A percentile compares a stretch with the other conserved stretches of the same genome.
These are phyloP conservation scores for Dendrobium officinale DNA, from an alignment of 106 monocot species.

Conservation along the genomic window DNA sequence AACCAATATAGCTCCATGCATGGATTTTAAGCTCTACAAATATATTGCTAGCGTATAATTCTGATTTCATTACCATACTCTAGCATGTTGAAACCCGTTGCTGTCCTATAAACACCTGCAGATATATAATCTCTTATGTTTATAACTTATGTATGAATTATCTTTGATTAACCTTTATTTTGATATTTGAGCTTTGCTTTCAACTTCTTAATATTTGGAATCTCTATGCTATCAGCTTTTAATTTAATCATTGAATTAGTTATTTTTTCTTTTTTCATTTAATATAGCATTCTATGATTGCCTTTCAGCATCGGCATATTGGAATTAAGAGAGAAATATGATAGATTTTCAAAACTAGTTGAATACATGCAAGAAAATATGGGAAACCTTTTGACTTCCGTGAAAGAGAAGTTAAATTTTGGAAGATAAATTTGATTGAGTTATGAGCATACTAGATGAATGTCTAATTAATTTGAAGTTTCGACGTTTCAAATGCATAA, in stretches of 20 bases:
- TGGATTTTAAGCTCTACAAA: background rate
- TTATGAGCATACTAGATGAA: background rate
- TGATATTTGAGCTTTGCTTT: no score
- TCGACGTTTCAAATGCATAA: no score
- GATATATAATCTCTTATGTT: background rate
- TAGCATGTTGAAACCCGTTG: background rate
- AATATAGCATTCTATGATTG: background rate
- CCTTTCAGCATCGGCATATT: background rate
- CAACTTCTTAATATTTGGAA: no score
- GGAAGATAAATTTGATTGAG: background rate
- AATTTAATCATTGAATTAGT: no score
- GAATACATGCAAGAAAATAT: background rate
- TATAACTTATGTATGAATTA: background rate
- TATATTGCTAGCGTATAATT: background rate
- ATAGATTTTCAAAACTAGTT: background rate
- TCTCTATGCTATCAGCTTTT: no score
- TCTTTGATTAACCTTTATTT: background rate
- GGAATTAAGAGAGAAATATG: background rate
- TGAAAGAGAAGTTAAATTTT: background rate
- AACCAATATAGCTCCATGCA: background rate
- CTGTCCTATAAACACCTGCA: background rate
- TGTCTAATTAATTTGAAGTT: background rate
- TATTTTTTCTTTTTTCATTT: background rate
- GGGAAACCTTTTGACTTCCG: background rate
- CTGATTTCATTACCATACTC: background rate